Percentiles rank a stretch among this genome's conserved stretches.
These are phyloP conservation scores for Flaveria linearis DNA, from an alignment of 129 eudicot species.

Conservation along the genomic window DNA sequence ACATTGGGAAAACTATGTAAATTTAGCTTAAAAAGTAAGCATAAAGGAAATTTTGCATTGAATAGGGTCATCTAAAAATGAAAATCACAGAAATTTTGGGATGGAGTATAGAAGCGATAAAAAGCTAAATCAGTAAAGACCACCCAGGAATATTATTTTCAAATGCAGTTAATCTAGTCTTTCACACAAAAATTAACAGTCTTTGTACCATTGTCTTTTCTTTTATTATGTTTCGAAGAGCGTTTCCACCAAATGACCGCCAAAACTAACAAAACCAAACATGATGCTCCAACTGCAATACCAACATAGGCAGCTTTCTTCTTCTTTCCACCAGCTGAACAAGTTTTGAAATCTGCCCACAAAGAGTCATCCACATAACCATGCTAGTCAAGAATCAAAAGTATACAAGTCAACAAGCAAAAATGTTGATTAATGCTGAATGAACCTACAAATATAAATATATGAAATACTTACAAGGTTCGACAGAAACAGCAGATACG, in stretches of 20 bases:
- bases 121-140: slow-evolving; percentile 1
- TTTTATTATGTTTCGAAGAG: slow-evolving; percentile 33
- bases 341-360: slow-evolving; percentile 47
- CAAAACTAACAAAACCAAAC: slow-evolving; percentile 28
- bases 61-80: neutral
- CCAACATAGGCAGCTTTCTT: slow-evolving; percentile 39
- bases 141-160: neutral
- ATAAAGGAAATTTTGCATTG: neutral
- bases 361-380: neutral
- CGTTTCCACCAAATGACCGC: slow-evolving; percentile 56
- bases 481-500: slow-evolving; percentile 46
- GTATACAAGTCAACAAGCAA: neutral
- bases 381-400: slow-evolving; percentile 3
- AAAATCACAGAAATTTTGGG: neutral
- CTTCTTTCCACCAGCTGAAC: slow-evolving; percentile 42
- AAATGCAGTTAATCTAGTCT: neutral
- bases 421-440: neutral
- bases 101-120: neutral
- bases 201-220: slow-evolving; percentile 40
- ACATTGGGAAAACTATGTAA: neutral
- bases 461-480: slow-evolving; percentile 34
- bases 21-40: neutral
- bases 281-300: slow-evolving; percentile 42
- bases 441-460: neutral
- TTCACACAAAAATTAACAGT: neutral